phyloP scores from a whole-genome alignment of 306 rosid genomes.

The Lotus japonicus region DNA sequence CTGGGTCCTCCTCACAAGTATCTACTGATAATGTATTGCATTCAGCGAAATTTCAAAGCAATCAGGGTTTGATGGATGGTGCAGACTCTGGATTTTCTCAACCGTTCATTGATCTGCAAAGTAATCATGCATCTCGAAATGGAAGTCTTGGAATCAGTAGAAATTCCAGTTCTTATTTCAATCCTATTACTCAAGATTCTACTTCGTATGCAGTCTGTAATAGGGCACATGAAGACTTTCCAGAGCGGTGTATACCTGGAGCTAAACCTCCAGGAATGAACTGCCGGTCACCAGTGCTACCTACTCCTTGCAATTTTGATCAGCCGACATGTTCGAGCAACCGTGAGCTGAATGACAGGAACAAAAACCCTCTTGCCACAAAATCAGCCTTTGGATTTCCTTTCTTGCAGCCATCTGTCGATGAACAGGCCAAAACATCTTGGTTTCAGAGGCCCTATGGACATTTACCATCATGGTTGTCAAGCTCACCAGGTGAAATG shows the following conservation, averaged over 20 bases:
- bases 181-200: conserved; percentile 34
- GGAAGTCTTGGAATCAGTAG: conserved; percentile 33
- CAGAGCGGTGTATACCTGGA: conserved; percentile 44
- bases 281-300: conserved; percentile 32
- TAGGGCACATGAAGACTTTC: conserved; percentile 32
- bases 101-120: conserved; percentile 33
- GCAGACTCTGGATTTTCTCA: conserved; percentile 33
- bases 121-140: conserved; percentile 30
- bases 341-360: conserved; percentile 41
- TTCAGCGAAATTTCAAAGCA: conserved; percentile 28
- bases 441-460: conserved; percentile 46
- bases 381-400: conserved; percentile 59
- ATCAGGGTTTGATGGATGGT: conserved; percentile 28
- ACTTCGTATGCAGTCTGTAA: conserved; percentile 32
- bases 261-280: conserved; percentile 43
- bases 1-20: conserved; percentile 30
- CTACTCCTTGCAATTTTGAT: conserved; percentile 29
- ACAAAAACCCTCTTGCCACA: conserved; percentile 32
- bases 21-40: conserved; percentile 24
- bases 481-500: conserved; percentile 47
- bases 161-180: conserved; percentile 32
- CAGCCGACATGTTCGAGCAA: conserved; percentile 32
- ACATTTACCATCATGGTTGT: conserved; percentile 54
- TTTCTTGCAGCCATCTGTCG: conserved; percentile 49
- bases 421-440: conserved; percentile 42